These are phyloP conservation scores for Peribolospora kevripleyi DNA, from an alignment of 768 basidiomycete species.

Conservation along the genomic window DNA sequence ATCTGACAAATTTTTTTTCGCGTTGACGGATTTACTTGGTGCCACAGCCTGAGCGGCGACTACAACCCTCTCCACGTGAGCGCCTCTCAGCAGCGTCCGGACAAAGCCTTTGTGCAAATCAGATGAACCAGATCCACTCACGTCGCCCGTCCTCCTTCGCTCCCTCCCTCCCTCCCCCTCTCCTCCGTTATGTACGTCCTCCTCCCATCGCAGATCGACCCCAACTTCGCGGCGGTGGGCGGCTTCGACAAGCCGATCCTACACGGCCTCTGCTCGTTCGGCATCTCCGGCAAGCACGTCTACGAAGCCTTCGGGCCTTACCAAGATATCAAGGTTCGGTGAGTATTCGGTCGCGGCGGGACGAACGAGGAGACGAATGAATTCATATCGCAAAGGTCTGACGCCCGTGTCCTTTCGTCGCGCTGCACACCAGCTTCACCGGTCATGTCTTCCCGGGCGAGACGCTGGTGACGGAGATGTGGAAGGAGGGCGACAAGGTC, in stretches of 20 bases:
- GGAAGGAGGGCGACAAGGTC: conserved; percentile 79
- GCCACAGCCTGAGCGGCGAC: conserved; percentile 58
- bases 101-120: no score
- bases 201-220: conserved; percentile 38
- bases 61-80: conserved; percentile 67
- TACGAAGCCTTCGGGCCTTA: conserved; percentile 60
- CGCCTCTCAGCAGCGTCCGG: background rate
- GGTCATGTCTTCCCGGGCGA: conserved; percentile 88
- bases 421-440: conserved; percentile 35
- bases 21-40: background rate
- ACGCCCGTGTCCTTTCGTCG: background rate
- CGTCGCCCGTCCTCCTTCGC: no score
- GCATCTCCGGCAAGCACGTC: conserved; percentile 78
- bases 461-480: conserved; percentile 88
- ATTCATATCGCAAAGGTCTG: background rate
- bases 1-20: background rate
- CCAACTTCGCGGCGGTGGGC: conserved; percentile 81
- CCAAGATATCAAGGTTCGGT: conserved; percentile 88
- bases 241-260: conserved; percentile 78
- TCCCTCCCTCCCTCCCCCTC: no score
- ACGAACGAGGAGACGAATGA: background rate
- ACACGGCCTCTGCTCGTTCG: conserved; percentile 73
- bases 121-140: no score
- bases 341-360: conserved; percentile 13
- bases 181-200: background rate